Evolutionary conservation across 1,139 yeast species (phyloP).

Genomic region (Kodamaea sp.): DNA sequence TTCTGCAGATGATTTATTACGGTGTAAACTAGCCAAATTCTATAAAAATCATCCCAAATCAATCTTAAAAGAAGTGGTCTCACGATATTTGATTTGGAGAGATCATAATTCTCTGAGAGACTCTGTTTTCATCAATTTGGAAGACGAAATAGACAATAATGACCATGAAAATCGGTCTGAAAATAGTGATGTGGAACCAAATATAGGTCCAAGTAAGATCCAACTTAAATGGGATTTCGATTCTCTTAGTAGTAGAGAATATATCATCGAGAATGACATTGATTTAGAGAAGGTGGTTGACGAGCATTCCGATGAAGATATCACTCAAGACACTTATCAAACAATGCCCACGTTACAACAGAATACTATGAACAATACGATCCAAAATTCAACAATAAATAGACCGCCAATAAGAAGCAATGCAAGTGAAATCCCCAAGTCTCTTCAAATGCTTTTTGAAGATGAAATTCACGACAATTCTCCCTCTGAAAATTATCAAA

Average conservation of each 20-base stretch:
- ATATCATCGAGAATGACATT: constrained; percentile 64
- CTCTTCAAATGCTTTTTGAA: constrained; percentile 69
- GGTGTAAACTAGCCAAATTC: constrained; percentile 64
- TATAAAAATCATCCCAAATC: constrained; percentile 59
- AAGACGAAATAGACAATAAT: constrained; percentile 22
- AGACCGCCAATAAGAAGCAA: constrained; percentile 6
- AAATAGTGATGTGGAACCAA: constrained; percentile 1
- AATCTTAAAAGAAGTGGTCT: constrained; percentile 70
- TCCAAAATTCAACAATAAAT: constrained; percentile 3
- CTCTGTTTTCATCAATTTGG: constrained; percentile 36
- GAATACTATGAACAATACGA: constrained; percentile 11
- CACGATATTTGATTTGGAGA: constrained; percentile 77
- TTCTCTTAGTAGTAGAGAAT: constrained; percentile 68
- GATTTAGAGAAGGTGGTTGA: constrained; percentile 45
- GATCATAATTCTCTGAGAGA: constrained; percentile 55
- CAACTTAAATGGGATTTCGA: constrained; percentile 89
- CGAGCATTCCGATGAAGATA: constrained; percentile 28
- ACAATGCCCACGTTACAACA: constrained; percentile 29
- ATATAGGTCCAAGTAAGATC: constrained; percentile 32
- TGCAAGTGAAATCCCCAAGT: constrained; percentile 57
- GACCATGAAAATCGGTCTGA: constrained; percentile 5
- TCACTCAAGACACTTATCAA: constrained; percentile 22
- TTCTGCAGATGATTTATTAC: constrained; percentile 77
- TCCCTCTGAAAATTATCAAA: constrained; percentile 5
- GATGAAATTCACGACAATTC: constrained; percentile 18